Conservation (phyloP, 2,329 filamentous ascomycete genomes). For the Botrytis byssoidea region DNA sequence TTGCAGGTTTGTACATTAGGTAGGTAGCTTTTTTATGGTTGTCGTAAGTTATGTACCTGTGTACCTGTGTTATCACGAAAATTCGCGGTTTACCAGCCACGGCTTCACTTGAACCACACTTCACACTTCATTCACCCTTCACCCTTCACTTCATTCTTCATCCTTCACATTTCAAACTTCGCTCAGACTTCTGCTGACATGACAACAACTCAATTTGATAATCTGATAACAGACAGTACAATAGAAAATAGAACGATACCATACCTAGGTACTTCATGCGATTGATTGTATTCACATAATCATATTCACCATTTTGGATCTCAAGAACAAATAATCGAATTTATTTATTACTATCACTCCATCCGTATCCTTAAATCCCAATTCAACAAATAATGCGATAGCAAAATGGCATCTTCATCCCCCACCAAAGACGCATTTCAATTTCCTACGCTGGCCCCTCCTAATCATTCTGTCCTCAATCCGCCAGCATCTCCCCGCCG, state of each 20-base stretch:
- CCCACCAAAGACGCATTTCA: conserved; percentile 34
- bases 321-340: background rate
- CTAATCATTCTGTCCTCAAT: conserved; percentile 42
- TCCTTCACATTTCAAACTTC: background rate
- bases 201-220: background rate
- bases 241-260: background rate
- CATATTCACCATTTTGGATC: background rate
- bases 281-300: background rate
- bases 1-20: background rate
- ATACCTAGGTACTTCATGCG: background rate
- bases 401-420: conserved; percentile 22
- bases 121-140: too few species aligned
- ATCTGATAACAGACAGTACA: background rate
- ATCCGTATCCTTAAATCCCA: background rate
- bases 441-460: conserved; percentile 25
- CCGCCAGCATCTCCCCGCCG: conserved; percentile 62
- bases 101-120: background rate
- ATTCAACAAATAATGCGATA: conserved; percentile 8
- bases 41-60: background rate
- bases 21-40: background rate
- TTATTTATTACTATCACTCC: background rate
- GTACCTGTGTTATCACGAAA: background rate
- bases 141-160: background rate
- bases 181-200: conserved; percentile 6
- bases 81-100: conserved; percentile 4